Evolutionary conservation across 495 filamentous ascomycete species (phyloP), one percentile per base, ranked within the genome.

Genomic region (Cudoniella acicularis): DNA sequence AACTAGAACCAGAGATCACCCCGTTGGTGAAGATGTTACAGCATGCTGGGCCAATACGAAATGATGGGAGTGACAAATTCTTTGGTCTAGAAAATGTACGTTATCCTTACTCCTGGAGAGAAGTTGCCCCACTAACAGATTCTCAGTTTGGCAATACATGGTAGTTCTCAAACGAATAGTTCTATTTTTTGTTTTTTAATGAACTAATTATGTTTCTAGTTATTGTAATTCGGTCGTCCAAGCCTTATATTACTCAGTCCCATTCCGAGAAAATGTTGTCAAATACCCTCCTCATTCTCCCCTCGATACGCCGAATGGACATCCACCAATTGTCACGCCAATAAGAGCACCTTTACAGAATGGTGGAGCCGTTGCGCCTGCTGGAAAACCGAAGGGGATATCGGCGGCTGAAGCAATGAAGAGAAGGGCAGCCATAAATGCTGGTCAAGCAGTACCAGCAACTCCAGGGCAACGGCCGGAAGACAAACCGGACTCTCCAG

Each of bases 211-310:
- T 20, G 21, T 53, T n/a, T n/a, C 36, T 69, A 96, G 92, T 66
- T 98, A 98, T 72, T 95, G 90, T 75, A 98, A 98, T 70, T 98
- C 94, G 10, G 96, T 98, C 65, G 78, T 98, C 62, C 94, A 98
- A 77, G 96, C 92, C 63, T 84, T 98, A 51, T 98, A 94, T 72
- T 96, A 92, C 74, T 96, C 94, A 2, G 88, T 89, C 45, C 88
- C 91, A 9, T 98, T 98, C 73, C 89, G 95, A 76, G 90, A 97
- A 77, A 84, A 91, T 62, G 94, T 98, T 56, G 83, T 98, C 69
- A 94, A 90, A 64, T 98, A 94, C 68, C 94, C 95, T 9, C 81
- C 73, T n/a, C 65, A 75, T 49, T 71, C 76, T 10, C 76, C 79
- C 2, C 68, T 72, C 30, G 71, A 73, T 60, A 74, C 76, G 3